A percentile compares a stretch with the other conserved stretches of the same genome.
Conservation (phyloP, 2,329 filamentous ascomycete genomes). For the Xylariaceae sp. region DNA sequence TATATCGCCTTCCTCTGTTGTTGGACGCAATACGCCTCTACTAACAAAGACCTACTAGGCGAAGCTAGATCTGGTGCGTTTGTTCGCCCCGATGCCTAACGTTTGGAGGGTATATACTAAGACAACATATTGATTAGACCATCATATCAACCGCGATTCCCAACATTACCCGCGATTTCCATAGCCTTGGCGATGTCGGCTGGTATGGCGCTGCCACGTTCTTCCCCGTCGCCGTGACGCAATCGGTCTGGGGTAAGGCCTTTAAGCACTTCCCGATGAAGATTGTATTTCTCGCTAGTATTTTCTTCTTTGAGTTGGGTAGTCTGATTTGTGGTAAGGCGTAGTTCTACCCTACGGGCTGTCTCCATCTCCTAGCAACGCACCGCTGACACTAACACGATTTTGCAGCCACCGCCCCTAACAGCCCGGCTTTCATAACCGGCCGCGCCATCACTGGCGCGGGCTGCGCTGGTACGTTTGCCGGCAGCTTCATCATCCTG, state of each 20-base stretch:
- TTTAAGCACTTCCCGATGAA: slow-evolving; percentile 47
- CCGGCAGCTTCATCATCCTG: slow-evolving; percentile 41
- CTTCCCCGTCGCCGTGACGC: slow-evolving; percentile 39
- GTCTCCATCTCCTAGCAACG: background rate
- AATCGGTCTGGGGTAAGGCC: slow-evolving; percentile 40
- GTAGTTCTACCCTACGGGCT: background rate
- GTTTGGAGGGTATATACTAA: too few species aligned
- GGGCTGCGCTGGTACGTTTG: slow-evolving; percentile 45
- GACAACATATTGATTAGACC: slow-evolving; percentile 51
- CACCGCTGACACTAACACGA: background rate
- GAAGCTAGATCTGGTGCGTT: too few species aligned
- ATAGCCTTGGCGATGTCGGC: slow-evolving; percentile 46
- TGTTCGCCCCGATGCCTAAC: too few species aligned
- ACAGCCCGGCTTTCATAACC: slow-evolving; percentile 44
- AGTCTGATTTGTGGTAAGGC: slow-evolving; percentile 39
- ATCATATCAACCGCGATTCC: slow-evolving; percentile 45
- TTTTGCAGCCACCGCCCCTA: slow-evolving; percentile 33
- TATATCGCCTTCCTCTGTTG: too few species aligned
- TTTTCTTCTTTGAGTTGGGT: slow-evolving; percentile 46
- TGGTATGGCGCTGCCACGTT: slow-evolving; percentile 49
- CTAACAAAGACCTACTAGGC: too few species aligned
- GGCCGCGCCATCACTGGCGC: slow-evolving; percentile 47
- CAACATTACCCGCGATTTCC: slow-evolving; percentile 42
- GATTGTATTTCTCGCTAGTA: slow-evolving; percentile 36
- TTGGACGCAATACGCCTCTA: too few species aligned